Conservation (phyloP, 2,329 filamentous ascomycete species). For the Fusarium concolor region DNA sequence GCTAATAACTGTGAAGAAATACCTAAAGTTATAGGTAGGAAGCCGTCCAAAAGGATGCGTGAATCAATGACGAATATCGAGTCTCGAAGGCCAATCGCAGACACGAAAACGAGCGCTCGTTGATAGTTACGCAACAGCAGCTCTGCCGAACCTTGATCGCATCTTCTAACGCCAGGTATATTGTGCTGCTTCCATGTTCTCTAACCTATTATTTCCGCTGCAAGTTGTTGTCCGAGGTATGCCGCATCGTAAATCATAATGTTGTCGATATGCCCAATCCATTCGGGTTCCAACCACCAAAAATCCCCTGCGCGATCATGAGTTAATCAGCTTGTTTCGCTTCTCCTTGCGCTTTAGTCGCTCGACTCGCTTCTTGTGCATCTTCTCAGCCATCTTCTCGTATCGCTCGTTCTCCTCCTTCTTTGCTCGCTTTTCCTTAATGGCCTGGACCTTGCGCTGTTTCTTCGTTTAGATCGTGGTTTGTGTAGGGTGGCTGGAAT, state of each 20-base stretch:
- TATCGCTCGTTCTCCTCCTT: constrained; percentile 96
- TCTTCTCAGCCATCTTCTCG: constrained; percentile 94
- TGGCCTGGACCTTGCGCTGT: constrained; percentile 79
- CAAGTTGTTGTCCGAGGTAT: constrained; percentile 30
- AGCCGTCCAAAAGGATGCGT: no score
- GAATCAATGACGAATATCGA: background rate
- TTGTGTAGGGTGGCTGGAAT: background rate
- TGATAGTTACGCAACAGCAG: background rate
- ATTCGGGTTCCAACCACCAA: constrained; percentile 1
- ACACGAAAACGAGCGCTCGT: background rate
- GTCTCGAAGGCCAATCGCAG: background rate
- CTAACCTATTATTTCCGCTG: constrained; percentile 14
- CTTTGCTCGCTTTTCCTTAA: constrained; percentile 85
- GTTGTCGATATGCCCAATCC: constrained; percentile 20
- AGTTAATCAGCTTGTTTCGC: constrained; percentile 86
- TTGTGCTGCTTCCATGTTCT: constrained; percentile 29
- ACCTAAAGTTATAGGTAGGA: no score
- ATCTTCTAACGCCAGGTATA: constrained; percentile 30
- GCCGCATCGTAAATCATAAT: constrained; percentile 44
- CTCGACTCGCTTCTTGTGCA: constrained; percentile 96
- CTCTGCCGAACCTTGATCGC: background rate
- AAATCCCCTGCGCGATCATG: constrained; percentile 54
- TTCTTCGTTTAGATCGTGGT: constrained; percentile 24
- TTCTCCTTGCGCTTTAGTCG: constrained; percentile 95
- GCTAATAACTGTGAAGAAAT: no score